These are phyloP conservation scores for Fraxinus albicans DNA, from an alignment of 305 asterid species.

Conservation along the genomic window DNA sequence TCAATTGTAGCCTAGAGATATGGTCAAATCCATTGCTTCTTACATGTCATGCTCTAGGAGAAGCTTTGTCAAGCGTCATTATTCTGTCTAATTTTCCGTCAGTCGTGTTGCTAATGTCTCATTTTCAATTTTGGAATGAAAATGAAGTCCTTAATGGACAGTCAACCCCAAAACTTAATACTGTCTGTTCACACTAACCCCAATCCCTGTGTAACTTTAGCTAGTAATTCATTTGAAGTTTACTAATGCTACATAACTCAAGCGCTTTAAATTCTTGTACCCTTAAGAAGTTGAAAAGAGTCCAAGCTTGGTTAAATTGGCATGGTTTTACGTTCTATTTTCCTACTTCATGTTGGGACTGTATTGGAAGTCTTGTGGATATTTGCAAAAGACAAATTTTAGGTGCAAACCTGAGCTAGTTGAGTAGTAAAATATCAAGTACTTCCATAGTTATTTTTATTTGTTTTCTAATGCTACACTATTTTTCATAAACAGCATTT, in stretches of 20 bases:
- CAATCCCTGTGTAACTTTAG: background rate
- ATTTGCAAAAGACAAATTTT: conserved; percentile 8
- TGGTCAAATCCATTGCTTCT: background rate
- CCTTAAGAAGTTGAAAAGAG: background rate
- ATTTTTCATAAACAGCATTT: conserved; percentile 59
- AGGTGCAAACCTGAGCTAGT: background rate
- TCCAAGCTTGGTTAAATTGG: background rate
- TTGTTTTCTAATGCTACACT: background rate
- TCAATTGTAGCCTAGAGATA: background rate
- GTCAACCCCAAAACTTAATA: background rate
- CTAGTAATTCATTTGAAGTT: background rate
- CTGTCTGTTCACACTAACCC: background rate
- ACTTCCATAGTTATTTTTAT: conserved; percentile 8
- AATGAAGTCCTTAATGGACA: background rate
- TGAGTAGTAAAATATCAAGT: background rate
- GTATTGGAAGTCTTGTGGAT: conserved; percentile 7
- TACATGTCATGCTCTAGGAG: background rate
- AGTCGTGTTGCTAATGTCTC: background rate
- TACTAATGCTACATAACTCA: background rate
- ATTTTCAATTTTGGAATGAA: conserved; percentile 18
- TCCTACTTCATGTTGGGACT: conserved; percentile 7
- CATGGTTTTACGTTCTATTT: conserved; percentile 14
- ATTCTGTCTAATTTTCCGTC: background rate
- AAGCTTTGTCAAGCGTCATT: conserved; percentile 13
- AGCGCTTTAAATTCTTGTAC: background rate